Percentiles rank a stretch among this genome's conserved stretches.
These are phyloP conservation scores for Phytophthora fragariae DNA, from an alignment of 352 stramenopile species.

Conservation along the genomic window DNA sequence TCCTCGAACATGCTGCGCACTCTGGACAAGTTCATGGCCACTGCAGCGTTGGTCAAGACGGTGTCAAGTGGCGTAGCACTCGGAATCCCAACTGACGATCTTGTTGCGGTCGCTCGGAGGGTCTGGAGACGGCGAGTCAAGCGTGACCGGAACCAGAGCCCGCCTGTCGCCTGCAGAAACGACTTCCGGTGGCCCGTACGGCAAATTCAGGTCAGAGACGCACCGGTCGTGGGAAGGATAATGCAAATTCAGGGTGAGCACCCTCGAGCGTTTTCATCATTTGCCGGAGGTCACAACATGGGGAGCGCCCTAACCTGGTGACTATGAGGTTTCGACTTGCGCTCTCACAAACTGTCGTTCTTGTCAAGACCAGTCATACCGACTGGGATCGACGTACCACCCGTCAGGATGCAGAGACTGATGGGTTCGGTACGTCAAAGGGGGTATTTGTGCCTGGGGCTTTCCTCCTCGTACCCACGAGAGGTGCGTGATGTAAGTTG, in stretches of 20 bases:
- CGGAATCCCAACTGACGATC: background rate
- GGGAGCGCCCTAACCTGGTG: background rate
- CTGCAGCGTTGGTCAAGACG: background rate
- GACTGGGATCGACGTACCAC: too few species aligned
- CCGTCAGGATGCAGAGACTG: too few species aligned
- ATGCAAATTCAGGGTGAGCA: constrained; percentile 3
- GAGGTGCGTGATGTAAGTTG: too few species aligned
- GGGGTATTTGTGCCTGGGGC: too few species aligned
- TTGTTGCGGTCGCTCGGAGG: background rate
- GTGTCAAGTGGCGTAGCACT: background rate
- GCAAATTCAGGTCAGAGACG: background rate
- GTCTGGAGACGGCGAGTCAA: background rate
- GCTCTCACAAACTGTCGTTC: too few species aligned
- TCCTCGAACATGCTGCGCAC: constrained; percentile 20
- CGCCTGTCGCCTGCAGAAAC: background rate
- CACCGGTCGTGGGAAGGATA: background rate
- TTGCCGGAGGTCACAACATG: constrained; percentile 2
- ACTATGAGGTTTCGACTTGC: too few species aligned
- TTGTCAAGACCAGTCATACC: too few species aligned
- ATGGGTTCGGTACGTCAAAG: too few species aligned
- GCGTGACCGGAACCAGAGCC: background rate
- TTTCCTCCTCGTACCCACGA: too few species aligned
- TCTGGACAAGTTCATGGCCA: background rate
- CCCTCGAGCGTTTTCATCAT: background rate
- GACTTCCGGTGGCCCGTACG: background rate